Conservation (phyloP, 2,329 filamentous ascomycete genomes). For the Fusarium udum region DNA sequence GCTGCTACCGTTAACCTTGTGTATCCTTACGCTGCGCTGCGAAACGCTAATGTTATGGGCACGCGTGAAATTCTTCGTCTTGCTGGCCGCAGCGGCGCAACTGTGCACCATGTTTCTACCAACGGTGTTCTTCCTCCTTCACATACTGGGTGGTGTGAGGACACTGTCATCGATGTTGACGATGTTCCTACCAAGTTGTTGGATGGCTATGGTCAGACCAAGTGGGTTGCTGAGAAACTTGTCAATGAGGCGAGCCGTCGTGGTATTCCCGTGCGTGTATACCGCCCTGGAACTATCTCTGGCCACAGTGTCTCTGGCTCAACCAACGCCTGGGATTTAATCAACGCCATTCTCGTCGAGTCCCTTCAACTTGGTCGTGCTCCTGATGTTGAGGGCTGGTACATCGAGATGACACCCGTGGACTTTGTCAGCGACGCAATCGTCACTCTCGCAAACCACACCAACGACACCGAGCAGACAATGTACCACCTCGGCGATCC, state of each 20-base stretch:
- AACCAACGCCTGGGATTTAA: conserved; percentile 80
- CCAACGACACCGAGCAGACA: conserved; percentile 66
- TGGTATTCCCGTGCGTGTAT: conserved; percentile 75
- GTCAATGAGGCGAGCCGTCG: conserved; percentile 74
- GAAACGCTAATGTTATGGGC: conserved; percentile 80
- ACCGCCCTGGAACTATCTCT: conserved; percentile 80
- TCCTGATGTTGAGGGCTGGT: conserved; percentile 78
- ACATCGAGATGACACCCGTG: conserved; percentile 84
- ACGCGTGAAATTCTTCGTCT: conserved; percentile 79
- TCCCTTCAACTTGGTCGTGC: conserved; percentile 76
- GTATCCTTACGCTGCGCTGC: conserved; percentile 81
- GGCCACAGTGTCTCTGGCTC: conserved; percentile 80
- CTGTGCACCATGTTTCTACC: conserved; percentile 81
- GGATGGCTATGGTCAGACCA: conserved; percentile 82
- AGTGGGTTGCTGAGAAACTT: conserved; percentile 83
- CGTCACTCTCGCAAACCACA: conserved; percentile 73
- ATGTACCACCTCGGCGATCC: conserved; percentile 81
- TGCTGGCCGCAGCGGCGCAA: conserved; percentile 72
- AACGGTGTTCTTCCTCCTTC: conserved; percentile 82
- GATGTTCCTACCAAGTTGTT: conserved; percentile 74
- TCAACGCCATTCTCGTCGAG: conserved; percentile 80
- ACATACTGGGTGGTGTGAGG: conserved; percentile 75
- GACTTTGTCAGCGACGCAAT: conserved; percentile 83
- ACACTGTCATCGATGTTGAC: conserved; percentile 71
- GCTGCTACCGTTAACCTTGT: conserved; percentile 83